Base-by-base conservation (phyloP, 306 rosid species). In the Coriaria nepalensis region DNA sequence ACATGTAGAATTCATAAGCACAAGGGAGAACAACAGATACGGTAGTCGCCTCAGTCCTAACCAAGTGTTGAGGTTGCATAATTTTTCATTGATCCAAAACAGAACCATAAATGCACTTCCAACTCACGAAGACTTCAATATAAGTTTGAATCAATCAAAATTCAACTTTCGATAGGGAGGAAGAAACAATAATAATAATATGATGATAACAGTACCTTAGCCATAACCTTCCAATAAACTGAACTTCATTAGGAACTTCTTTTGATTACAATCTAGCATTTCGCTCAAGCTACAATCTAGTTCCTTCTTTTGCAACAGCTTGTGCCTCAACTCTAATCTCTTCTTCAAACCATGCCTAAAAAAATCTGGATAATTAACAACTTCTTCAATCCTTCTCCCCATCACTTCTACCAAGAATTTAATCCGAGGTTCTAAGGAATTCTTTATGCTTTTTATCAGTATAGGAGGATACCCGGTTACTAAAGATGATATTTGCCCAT, bases 381-480 rank as follows among this genome's bases (percentile, higher is more conserved):
- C 75, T 75, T 90, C 97, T 44, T 74, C 78, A 35, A 84, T 69
- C 47, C 57, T 64, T 65, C 84, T 84, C 29, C 87, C 93, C 97
- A 84, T 90, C 7, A 68, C 81, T 59, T 77, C 80, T 5, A 74
- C 90, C 42, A 90, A 68, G 61, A 70, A 90, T 67, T 43, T 68
- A 67, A 90, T 81, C 63, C 83, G 72, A 4, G 97, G 87, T 51
- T 84, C 82, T 59, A 84, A 47, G 5, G 95, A 88, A 65, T 84
- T 79, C 33, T 45, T 72, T 20, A 88, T 53, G 64, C 97, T 90
- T 73, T 90, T 90, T 66, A 90, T 68, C 63, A 88, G 63, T 55
- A 84, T 67, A 35, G 82, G 97, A 42, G 93, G 97, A 74, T 68
- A 84, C 49, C 93, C 93, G 57, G 78, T 72, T 37, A 88, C 90